Percentiles rank a stretch among this genome's conserved stretches.
Evolutionary conservation across 768 basidiomycete species (phyloP).

Genomic region (Termitomyces sp.): DNA sequence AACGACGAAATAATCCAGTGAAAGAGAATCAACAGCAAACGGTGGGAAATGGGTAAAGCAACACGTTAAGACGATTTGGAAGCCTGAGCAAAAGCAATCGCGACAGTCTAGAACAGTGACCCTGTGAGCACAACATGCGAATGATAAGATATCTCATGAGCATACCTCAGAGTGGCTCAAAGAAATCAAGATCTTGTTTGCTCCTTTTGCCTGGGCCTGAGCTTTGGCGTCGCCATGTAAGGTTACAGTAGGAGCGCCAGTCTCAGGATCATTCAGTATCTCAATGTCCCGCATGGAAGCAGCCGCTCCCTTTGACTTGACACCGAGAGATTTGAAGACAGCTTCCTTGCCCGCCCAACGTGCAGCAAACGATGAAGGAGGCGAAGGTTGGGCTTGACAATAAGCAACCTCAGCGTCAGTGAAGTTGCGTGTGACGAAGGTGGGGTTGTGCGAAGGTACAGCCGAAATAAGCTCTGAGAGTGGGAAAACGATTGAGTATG

Average conservation of each 20-base stretch:
- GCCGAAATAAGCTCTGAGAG: slow-evolving; percentile 80
- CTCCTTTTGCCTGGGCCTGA: slow-evolving; percentile 67
- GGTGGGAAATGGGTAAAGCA: slow-evolving; percentile 1
- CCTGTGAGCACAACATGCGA: slow-evolving; percentile 11
- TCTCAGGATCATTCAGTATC: slow-evolving; percentile 66
- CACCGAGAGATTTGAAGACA: slow-evolving; percentile 91
- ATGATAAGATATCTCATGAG: not conserved
- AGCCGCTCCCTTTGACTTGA: slow-evolving; percentile 85
- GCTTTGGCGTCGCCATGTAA: slow-evolving; percentile 77
- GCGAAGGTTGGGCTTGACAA: slow-evolving; percentile 82
- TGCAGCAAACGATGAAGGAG: slow-evolving; percentile 88
- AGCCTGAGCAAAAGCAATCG: slow-evolving; percentile 86
- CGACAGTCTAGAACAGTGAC: slow-evolving; percentile 52
- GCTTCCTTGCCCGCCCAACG: slow-evolving; percentile 99
- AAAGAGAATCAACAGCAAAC: slow-evolving; percentile 10
- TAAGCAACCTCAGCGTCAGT: slow-evolving; percentile 84
- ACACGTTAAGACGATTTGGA: slow-evolving; percentile 26
- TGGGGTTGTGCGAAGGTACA: slow-evolving; percentile 84
- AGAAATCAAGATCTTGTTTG: slow-evolving; percentile 74
- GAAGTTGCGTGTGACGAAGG: slow-evolving; percentile 90
- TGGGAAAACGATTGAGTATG: slow-evolving; percentile 6
- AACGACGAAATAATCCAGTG: slow-evolving; percentile 9
- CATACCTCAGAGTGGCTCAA: slow-evolving; percentile 90
- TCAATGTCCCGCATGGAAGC: slow-evolving; percentile 98
- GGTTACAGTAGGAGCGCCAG: slow-evolving; percentile 74